Base-by-base conservation (phyloP, 2,329 filamentous ascomycete genomes). In the Calonectria hawksworthii region DNA sequence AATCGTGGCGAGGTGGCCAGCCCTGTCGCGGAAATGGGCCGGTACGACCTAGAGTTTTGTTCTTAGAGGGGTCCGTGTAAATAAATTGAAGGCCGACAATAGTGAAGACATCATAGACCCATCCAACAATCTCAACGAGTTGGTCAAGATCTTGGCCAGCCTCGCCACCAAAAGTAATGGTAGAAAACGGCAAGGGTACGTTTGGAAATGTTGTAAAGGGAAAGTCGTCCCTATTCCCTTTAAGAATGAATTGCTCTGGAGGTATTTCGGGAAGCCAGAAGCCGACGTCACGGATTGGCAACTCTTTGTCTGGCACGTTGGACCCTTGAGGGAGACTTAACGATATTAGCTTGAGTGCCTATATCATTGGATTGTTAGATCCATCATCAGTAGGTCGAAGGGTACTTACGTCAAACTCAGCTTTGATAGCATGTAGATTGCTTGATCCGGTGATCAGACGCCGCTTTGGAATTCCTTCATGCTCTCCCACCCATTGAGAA, bases 181-280 rank as follows among this genome's bases (percentile, higher is more conserved):
- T 71, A 14, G 70, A 70, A 50, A 64, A 68, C 2, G 74, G 61
- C 1, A 63, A 21, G 18, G 67, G 51, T 5, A 18, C 38, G 7
- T 36, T 21, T 6, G 13, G 26, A 11, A 54, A 64, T 14, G 16
- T 21, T 4, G 21, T 65, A 11, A 30, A 26, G 6, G 54, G 44
- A 32, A 68, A 72, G 3, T 68, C 44, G 13, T 72, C 69, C 1
- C 56, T 44, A 6, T 30, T 74, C 16, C 69, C 73, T 8, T 68
- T 54, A 34, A 74, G 13, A 26, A 23, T 36, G 9, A 71, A 13
- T 9, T 67, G 30, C 10, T 63, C 32, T 41, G 51, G 68, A 3
- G 72, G 72, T 10, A 74, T 71, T 5, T 68, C 68, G 13, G 64
- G 70, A 11, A 32, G 38, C 72, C 72, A 74, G 23, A 71, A n/a